Percentiles rank a stretch among this genome's conserved stretches.
phyloP scores from a whole-genome alignment of 73 alveolate genomes.

The Tetrahymena elliotti region DNA sequence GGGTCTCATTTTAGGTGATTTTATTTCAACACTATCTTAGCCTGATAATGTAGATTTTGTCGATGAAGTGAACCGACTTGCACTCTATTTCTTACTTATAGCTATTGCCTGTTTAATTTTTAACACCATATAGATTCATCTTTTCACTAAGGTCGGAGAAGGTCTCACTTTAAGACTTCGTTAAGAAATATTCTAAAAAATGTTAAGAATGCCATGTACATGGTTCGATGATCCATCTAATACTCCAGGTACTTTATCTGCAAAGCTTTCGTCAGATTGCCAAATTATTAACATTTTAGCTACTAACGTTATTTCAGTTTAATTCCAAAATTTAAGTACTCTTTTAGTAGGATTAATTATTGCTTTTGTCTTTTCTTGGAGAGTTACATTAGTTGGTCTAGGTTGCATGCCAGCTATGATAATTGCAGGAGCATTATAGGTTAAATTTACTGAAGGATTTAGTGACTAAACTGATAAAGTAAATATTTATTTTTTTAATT shows the following conservation, averaged over 20 bases:
- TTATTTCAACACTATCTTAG: not conserved
- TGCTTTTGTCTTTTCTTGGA: conserved; percentile 58
- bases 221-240: conserved; percentile 77
- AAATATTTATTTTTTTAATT: not conserved
- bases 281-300: conserved; percentile 20
- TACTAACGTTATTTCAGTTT: conserved; percentile 10
- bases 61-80: conserved; percentile 12
- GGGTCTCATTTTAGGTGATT: not conserved
- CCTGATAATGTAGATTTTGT: not conserved
- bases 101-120: conserved; percentile 29
- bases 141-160: conserved; percentile 65
- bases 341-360: conserved; percentile 51
- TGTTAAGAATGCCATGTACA: conserved; percentile 67
- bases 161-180: conserved; percentile 61
- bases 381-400: conserved; percentile 50
- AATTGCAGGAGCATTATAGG: conserved; percentile 49
- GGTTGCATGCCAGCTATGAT: conserved; percentile 57
- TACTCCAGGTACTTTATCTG: conserved; percentile 74
- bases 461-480: conserved; percentile 27
- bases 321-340: conserved; percentile 35
- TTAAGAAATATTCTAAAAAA: conserved; percentile 49
- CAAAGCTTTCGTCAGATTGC: conserved; percentile 47
- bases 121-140: conserved; percentile 33
- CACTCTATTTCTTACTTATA: conserved; percentile 10
- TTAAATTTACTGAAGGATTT: conserved; percentile 50